These are phyloP conservation scores for Endoconidiophora polonica DNA, from an alignment of 2,329 filamentous ascomycete species.

Conservation along the genomic window DNA sequence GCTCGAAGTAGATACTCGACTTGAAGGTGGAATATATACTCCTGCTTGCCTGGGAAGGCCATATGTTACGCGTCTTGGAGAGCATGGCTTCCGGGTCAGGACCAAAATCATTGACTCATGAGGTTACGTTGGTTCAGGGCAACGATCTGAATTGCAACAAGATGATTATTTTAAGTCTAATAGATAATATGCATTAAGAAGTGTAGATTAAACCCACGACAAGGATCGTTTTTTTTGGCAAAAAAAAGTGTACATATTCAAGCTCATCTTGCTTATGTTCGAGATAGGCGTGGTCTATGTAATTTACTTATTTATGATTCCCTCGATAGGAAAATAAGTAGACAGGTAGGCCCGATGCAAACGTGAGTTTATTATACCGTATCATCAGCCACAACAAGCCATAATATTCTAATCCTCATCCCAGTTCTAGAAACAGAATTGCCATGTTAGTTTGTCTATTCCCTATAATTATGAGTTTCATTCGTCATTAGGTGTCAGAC, in stretches of 20 bases:
- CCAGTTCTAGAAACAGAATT: slow-evolving; percentile 32
- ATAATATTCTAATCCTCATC: slow-evolving; percentile 35
- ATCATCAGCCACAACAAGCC: slow-evolving; percentile 12
- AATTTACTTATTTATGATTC: slow-evolving; percentile 5
- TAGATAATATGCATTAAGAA: slow-evolving; percentile 13
- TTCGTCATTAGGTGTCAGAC: slow-evolving; percentile 23
- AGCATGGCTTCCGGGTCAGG: slow-evolving; percentile 47
- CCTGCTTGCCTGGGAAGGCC: slow-evolving; percentile 53
- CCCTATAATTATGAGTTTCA: background rate
- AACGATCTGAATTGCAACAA: background rate
- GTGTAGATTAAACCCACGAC: slow-evolving; percentile 6
- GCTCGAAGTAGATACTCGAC: slow-evolving; percentile 41
- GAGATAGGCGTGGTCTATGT: slow-evolving; percentile 8
- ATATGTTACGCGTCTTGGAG: slow-evolving; percentile 45
- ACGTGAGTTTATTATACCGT: slow-evolving; percentile 15
- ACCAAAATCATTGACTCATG: slow-evolving; percentile 26
- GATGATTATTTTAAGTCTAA: slow-evolving; percentile 6
- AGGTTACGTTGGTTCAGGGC: no score
- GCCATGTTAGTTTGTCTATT: slow-evolving; percentile 18
- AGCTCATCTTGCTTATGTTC: slow-evolving; percentile 8
- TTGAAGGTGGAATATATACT: slow-evolving; percentile 54
- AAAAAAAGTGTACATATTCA: background rate
- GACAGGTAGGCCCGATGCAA: slow-evolving; percentile 5
- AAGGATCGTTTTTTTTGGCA: background rate
- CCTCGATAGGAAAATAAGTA: background rate